phyloP scores from a whole-genome alignment of 176 grass and related monocot species.

The Carex cristatella region DNA sequence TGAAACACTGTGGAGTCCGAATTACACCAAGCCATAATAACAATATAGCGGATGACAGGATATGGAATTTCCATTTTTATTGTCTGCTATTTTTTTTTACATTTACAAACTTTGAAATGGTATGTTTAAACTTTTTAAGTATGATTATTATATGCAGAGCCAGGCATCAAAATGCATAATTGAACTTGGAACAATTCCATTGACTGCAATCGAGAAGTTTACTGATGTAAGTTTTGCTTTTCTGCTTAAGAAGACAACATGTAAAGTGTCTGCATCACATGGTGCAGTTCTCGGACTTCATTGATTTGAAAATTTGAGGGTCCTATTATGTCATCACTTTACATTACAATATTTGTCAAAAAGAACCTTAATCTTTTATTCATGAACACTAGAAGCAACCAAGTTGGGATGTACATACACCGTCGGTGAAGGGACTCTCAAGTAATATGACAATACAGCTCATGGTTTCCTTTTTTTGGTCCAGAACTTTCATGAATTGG shows the following conservation, averaged over 20 bases:
- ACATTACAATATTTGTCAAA: neutral
- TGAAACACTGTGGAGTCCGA: neutral
- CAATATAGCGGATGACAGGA: neutral
- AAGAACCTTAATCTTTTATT: neutral
- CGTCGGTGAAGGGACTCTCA: neutral
- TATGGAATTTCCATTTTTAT: neutral
- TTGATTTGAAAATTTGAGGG: neutral
- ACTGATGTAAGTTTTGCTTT: conserved; percentile 59
- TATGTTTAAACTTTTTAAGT: neutral
- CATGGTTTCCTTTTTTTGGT: neutral
- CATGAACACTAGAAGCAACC: neutral
- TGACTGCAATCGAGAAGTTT: conserved; percentile 82
- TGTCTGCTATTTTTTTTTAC: conserved; percentile 7
- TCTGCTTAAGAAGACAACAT: neutral
- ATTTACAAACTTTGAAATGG: neutral
- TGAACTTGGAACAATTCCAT: conserved; percentile 78
- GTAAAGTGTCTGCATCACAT: conserved; percentile 2
- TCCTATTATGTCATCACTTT: neutral
- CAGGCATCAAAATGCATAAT: conserved; percentile 55
- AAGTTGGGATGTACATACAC: neutral
- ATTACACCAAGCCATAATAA: conserved; percentile 1
- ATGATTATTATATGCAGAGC: conserved; percentile 44
- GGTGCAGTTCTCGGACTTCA: neutral
- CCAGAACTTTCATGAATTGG: conserved; percentile 11
- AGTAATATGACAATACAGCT: neutral